phyloP scores from a whole-genome alignment of 805 yeast genomes.

The Candida ortonii region DNA sequence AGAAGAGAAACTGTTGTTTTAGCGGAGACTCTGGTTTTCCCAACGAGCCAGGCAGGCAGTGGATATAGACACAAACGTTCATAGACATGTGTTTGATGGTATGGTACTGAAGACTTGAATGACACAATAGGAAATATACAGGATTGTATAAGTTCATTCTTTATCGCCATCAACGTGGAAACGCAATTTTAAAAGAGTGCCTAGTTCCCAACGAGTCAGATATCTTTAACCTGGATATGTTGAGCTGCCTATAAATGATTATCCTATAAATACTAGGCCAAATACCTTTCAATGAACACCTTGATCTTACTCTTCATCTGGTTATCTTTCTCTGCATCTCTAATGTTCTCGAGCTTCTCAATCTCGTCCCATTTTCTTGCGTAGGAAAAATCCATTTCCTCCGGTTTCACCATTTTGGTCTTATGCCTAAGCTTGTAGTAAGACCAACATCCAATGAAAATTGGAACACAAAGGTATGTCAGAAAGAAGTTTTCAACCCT shows the following conservation, averaged over 20 bases:
- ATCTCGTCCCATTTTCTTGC: slow-evolving; percentile 31
- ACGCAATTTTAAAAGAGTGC: too few species aligned
- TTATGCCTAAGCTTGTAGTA: slow-evolving; percentile 55
- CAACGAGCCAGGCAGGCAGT: slow-evolving; percentile 76
- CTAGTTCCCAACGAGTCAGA: too few species aligned
- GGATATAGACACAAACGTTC: too few species aligned
- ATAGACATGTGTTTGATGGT: too few species aligned
- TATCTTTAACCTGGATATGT: too few species aligned
- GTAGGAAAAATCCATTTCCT: slow-evolving; percentile 34
- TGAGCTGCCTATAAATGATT: too few species aligned
- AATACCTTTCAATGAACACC: slow-evolving; percentile 16
- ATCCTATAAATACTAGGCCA: slow-evolving; percentile 11
- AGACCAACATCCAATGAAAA: slow-evolving; percentile 49
- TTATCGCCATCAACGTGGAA: too few species aligned
- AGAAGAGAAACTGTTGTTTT: slow-evolving; percentile 58
- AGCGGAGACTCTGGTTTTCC: slow-evolving; percentile 72
- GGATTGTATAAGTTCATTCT: too few species aligned
- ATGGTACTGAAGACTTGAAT: too few species aligned
- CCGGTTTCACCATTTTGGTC: slow-evolving; percentile 30
- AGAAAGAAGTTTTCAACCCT: slow-evolving; percentile 49
- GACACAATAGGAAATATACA: too few species aligned
- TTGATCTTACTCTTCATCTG: slow-evolving; percentile 9
- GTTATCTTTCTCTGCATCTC: slow-evolving; percentile 14
- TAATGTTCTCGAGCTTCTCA: slow-evolving; percentile 14
- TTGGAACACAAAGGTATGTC: slow-evolving; percentile 58